Conservation (phyloP, 306 rosid genomes). For the Boehmeria nivea region DNA sequence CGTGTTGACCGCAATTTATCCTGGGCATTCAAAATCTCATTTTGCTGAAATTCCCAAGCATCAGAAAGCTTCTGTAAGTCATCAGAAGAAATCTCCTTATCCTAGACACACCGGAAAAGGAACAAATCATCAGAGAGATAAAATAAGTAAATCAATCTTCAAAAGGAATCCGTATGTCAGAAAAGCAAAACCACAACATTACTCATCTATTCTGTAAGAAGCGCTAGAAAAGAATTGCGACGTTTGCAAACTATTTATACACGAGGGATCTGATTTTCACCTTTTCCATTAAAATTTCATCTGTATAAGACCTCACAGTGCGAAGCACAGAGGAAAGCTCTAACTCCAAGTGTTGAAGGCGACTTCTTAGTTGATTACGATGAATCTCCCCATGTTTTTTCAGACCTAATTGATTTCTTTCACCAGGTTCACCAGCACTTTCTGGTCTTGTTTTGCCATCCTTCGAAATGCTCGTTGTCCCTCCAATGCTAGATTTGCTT, state of each 20-base stretch:
- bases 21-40: constrained; percentile 59
- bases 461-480: constrained; percentile 22
- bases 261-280: too few species aligned
- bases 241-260: too few species aligned
- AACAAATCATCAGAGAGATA: too few species aligned
- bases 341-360: constrained; percentile 51
- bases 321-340: constrained; percentile 58
- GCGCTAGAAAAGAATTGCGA: too few species aligned
- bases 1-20: constrained; percentile 60
- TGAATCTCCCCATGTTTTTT: constrained; percentile 23
- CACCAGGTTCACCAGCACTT: constrained; percentile 22
- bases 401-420: constrained; percentile 28
- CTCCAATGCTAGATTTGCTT: not conserved
- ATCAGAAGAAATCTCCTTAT: constrained; percentile 41
- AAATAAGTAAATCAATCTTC: too few species aligned
- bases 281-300: not conserved
- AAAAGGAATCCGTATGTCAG: too few species aligned
- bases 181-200: too few species aligned
- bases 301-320: constrained; percentile 38
- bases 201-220: too few species aligned
- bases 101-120: constrained; percentile 32
- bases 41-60: constrained; percentile 77
- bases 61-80: constrained; percentile 52
- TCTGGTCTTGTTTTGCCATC: constrained; percentile 14
- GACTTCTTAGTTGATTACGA: constrained; percentile 39